Conservation (phyloP, 495 filamentous ascomycete genomes). For the Talaromyces nanjingensis region DNA sequence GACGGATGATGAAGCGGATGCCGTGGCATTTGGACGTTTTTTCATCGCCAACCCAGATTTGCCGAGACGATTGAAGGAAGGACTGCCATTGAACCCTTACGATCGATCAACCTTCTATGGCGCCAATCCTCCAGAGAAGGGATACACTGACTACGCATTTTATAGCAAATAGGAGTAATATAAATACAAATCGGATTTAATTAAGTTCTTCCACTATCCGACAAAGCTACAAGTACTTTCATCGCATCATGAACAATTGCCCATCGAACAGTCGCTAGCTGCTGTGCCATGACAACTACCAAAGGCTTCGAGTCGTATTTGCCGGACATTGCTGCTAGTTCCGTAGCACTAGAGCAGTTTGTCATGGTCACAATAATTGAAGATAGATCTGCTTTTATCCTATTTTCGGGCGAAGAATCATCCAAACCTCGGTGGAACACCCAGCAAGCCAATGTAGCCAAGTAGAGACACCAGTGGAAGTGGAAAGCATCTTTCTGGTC, state of each 20-base stretch:
- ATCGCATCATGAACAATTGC: conserved; percentile 51
- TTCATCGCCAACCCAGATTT: conserved; percentile 71
- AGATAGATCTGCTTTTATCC: conserved; percentile 21
- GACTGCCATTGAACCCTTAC: conserved; percentile 48
- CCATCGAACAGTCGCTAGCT: conserved; percentile 48
- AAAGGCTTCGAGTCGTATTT: conserved; percentile 27
- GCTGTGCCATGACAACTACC: conserved; percentile 42
- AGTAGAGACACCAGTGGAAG: conserved; percentile 51
- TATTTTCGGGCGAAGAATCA: neutral
- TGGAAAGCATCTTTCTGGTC: conserved; percentile 46
- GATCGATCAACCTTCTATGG: conserved; percentile 54
- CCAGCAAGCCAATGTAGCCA: conserved; percentile 48
- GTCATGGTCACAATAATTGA: conserved; percentile 32
- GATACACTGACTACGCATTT: conserved; percentile 63
- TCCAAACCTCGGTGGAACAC: conserved; percentile 35
- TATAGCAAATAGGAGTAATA: conserved; percentile 21
- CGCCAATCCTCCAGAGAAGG: conserved; percentile 33
- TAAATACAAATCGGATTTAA: neutral
- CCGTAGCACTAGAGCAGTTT: conserved; percentile 20
- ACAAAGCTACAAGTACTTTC: conserved; percentile 36
- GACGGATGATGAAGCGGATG: conserved; percentile 18
- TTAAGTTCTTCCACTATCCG: conserved; percentile 1
- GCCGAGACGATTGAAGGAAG: conserved; percentile 51
- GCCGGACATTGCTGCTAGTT: conserved; percentile 21
- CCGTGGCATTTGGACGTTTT: conserved; percentile 51